A percentile compares a stretch with the other conserved stretches of the same genome.
Conservation (phyloP, 2,329 filamentous ascomycete genomes). For the Pseudogymnoascus sp. region DNA sequence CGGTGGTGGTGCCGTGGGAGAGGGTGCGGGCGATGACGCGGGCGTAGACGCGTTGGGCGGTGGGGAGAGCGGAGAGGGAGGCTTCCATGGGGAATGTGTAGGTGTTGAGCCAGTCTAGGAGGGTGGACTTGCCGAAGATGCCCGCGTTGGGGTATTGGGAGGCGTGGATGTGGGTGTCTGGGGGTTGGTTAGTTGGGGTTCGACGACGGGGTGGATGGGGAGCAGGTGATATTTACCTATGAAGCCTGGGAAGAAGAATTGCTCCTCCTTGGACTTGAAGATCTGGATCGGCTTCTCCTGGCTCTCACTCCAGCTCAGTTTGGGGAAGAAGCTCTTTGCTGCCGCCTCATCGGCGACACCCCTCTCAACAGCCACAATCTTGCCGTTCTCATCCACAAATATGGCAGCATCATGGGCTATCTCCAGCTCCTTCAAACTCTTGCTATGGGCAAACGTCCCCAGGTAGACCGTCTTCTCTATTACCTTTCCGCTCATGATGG, state of each 20-base stretch:
- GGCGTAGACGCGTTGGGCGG: constrained; percentile 64
- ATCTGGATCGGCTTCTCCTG: background rate
- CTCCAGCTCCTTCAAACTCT: constrained; percentile 38
- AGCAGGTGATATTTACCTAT: constrained; percentile 46
- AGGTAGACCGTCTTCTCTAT: constrained; percentile 37
- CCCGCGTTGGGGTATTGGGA: constrained; percentile 91
- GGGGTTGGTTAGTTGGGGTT: constrained; percentile 18
- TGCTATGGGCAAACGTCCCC: constrained; percentile 54
- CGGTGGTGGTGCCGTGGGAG: constrained; percentile 84
- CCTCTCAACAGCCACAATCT: constrained; percentile 32
- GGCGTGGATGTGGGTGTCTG: constrained; percentile 93
- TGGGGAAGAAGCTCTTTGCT: constrained; percentile 26
- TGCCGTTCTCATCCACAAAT: constrained; percentile 43
- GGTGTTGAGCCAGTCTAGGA: constrained; percentile 85
- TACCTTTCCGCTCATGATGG: constrained; percentile 13
- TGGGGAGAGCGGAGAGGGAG: constrained; percentile 54
- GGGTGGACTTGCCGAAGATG: constrained; percentile 86
- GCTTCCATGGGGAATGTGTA: constrained; percentile 94
- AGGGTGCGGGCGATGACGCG: constrained; percentile 73
- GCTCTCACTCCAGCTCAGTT: constrained; percentile 22
- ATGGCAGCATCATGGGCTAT: constrained; percentile 37
- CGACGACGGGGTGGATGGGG: background rate
- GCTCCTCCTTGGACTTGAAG: constrained; percentile 31
- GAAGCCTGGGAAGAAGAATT: constrained; percentile 81
- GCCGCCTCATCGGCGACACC: constrained; percentile 24